These are phyloP conservation scores for Calonectria pseudoreteaudii DNA, from an alignment of 2,329 filamentous ascomycete species.

Conservation along the genomic window DNA sequence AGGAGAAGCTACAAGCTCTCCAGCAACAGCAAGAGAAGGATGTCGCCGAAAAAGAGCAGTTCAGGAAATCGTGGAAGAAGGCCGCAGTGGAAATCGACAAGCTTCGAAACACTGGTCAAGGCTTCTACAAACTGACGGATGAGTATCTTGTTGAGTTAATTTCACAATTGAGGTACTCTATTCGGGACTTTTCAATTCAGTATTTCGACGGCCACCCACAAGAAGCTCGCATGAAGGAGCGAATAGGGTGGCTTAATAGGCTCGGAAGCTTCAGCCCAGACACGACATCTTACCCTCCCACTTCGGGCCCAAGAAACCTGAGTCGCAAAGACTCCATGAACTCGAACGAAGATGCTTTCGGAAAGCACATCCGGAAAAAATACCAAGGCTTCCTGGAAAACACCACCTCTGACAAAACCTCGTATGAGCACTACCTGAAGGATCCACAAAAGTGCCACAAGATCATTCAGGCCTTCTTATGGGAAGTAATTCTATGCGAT, in stretches of 20 bases:
- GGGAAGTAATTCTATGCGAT: not conserved
- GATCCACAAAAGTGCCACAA: not conserved
- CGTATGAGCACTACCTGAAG: not conserved
- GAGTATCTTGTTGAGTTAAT: not conserved
- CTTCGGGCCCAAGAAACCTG: not conserved
- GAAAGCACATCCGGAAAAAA: not conserved
- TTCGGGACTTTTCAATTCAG: not conserved
- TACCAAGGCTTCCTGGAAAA: not conserved
- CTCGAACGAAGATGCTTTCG: not conserved
- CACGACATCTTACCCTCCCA: not conserved
- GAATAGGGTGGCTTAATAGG: not conserved
- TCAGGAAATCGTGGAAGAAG: conserved; percentile 4
- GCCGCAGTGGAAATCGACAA: not conserved
- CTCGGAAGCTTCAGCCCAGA: not conserved
- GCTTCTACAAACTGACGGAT: conserved; percentile 1
- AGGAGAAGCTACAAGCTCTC: not conserved
- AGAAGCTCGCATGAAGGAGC: not conserved
- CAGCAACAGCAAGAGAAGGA: not conserved
- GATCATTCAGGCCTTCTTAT: conserved; percentile 5
- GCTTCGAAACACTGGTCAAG: not conserved
- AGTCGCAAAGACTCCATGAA: not conserved
- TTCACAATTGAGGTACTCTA: not conserved
- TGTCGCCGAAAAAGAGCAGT: not conserved
- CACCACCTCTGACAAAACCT: not conserved
- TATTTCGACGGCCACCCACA: conserved; percentile 1